Evolutionary conservation across 768 basidiomycete genomes (phyloP), one percentile per base, ranked within the genome.

Genomic region (Tylopilus rubrobrunneus): DNA sequence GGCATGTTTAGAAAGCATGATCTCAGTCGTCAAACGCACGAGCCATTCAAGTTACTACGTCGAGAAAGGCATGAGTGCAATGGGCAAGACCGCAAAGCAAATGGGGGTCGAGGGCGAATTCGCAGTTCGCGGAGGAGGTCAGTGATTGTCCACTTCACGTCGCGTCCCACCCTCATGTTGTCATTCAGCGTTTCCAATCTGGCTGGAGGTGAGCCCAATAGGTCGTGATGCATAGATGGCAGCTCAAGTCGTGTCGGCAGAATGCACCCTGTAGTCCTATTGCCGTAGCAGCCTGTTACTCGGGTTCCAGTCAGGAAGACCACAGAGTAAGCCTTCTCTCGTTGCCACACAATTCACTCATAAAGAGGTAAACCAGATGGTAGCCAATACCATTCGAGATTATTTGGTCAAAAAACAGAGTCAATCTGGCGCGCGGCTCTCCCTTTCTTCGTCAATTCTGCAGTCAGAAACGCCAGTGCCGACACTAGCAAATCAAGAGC

Each of bases 41-140:
- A 89, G 90, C 2, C 90, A 92, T 66, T 89, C 88, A 8, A 89
- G 85, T 59, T 92, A 77, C 68, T 92, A 92, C 67, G 87, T 92
- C 9, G 89, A 92, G 65, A 91, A 90, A 65, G 87, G 88, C 7
- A 89, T 89, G 83, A 82, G 80, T 45, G 89, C 89, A 4, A 86
- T 87, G 84, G 86, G 86, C 17, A 89, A 87, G 71, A 84, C 83
- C 7, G 78, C 85, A 37, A 81, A 81, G 59, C 85, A 89, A 60
- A 76, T 87, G 73, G 88, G 85, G 5, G 75, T 86, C 34, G 82
- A 85, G 51, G 78, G 76, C 15, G 85, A 89, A 51, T 75, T 79
- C 58, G 73, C 80, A 29, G 77, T 89, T 42, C 80, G 81, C 54
- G 90, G 90, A 47, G 90, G 90, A 72, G 90, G 90, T 92, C 58